Percentiles rank a stretch among this genome's conserved stretches.
These are phyloP conservation scores for Colletotrichum musae DNA, from an alignment of 2,329 filamentous ascomycete genomes.

Conservation along the genomic window DNA sequence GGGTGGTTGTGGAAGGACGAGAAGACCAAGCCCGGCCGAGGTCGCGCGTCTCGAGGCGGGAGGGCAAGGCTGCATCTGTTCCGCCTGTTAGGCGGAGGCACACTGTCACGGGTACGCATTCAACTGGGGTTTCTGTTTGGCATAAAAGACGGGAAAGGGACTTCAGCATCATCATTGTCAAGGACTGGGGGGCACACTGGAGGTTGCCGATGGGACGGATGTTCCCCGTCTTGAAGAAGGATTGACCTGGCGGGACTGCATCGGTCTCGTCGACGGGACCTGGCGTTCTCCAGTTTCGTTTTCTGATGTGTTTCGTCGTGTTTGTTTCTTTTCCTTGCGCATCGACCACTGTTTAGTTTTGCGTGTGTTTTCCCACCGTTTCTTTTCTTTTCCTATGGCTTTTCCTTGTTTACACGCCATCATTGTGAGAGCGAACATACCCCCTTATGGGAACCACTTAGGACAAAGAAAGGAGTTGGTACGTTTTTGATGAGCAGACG, in stretches of 20 bases:
- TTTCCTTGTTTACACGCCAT: background rate
- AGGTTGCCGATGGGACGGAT: background rate
- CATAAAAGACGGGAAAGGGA: conserved; percentile 36
- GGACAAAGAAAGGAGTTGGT: conserved; percentile 38
- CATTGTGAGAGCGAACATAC: conserved; percentile 34
- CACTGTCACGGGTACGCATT: conserved; percentile 37
- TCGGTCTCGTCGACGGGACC: background rate
- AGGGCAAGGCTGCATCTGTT: conserved; percentile 31
- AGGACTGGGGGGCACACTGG: conserved; percentile 4
- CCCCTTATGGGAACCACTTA: conserved; percentile 31
- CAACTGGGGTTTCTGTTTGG: conserved; percentile 35
- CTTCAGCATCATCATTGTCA: conserved; percentile 25
- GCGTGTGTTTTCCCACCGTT: background rate
- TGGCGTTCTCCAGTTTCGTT: conserved; percentile 20
- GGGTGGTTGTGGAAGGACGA: background rate
- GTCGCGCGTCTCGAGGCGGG: conserved; percentile 14
- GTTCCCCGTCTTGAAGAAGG: conserved; percentile 1
- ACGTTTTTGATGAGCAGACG: background rate
- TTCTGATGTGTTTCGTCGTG: conserved; percentile 20
- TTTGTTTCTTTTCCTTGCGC: background rate
- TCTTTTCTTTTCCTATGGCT: background rate
- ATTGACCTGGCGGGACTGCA: conserved; percentile 14
- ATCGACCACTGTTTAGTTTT: background rate
- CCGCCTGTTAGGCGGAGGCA: conserved; percentile 15
- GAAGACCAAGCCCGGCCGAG: background rate